A percentile compares a stretch with the other conserved stretches of the same genome.
These are phyloP conservation scores for Chlamydomonas incerta DNA, from an alignment of 139 green algal genomes.

Conservation along the genomic window DNA sequence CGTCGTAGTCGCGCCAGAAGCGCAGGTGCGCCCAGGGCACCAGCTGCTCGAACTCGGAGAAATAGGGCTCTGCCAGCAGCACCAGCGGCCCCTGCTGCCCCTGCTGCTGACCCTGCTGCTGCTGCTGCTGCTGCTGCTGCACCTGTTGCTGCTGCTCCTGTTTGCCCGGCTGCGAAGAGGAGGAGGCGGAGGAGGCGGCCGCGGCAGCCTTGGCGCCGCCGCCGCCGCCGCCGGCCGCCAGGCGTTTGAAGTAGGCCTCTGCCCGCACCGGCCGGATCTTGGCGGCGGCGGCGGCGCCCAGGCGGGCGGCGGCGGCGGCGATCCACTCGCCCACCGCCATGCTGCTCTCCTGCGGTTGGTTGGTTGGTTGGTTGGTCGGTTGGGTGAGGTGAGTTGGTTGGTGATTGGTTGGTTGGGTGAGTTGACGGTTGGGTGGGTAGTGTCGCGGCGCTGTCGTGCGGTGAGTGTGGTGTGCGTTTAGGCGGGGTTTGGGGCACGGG, in stretches of 20 bases:
- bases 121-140: no score
- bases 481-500: no score
- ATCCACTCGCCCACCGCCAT: slow-evolving; percentile 9
- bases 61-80: slow-evolving; percentile 46
- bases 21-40: slow-evolving; percentile 48
- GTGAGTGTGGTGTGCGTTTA: no score
- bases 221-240: not conserved
- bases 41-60: slow-evolving; percentile 42
- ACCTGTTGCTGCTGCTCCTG: no score
- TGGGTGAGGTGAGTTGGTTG: no score
- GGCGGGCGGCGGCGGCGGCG: not conserved
- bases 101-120: no score
- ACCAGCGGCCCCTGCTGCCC: slow-evolving; percentile 19
- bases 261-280: slow-evolving; percentile 18
- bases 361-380: no score
- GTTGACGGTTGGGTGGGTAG: no score
- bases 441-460: no score
- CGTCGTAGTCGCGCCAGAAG: slow-evolving; percentile 45
- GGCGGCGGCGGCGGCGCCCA: not conserved
- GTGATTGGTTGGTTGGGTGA: no score
- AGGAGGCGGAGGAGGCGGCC: no score
- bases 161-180: not conserved
- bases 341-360: slow-evolving; percentile 16
- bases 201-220: no score
- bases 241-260: slow-evolving; percentile 34